Base-by-base conservation (phyloP, 129 eudicot genomes). In the Flaveria linearis region DNA sequence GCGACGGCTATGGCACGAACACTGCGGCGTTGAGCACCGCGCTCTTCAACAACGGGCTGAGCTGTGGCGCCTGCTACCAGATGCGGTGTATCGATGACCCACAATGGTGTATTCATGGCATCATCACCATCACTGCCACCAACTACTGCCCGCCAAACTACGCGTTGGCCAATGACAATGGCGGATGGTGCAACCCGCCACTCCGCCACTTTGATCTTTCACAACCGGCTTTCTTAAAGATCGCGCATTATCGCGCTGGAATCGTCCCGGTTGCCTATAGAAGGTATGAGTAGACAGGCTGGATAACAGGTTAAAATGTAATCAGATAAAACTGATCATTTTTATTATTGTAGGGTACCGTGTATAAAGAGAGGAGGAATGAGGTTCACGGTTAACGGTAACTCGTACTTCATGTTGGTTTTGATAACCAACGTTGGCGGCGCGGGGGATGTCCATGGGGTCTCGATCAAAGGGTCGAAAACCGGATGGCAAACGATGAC, bases 121-220 rank as follows among this genome's bases (percentile, higher is more conserved):
- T 80, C 58, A 86, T 86, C 63, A 86, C 85, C 61, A 78, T 87
- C 85, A 89, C 91, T 3, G 96, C 96, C 77, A 87, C 96, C 78
- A 87, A 89, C 80, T 89, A 84, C 66, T 89, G 94, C 80, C 94
- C 94, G 2, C 96, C 96, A 2, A 89, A 89, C 66, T 82, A 89
- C 43, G 96, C 89, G 0, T 74, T 89, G 7, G 78, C 96, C 22
- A 87, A 79, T 61, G 87, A 89, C 76, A 83, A 89, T 39, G 96
- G 96, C 3, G 96, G 96, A 1, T 89, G 96, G 94, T 88, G 94
- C 81, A 88, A 86, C 80, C 94, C 90, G 4, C 94, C 94, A 9
- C 88, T 85, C 46, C 84, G 82, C 22, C 96, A 87, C 76, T 89
- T 89, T 64, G 92, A 89, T 74, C 60, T 89, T 2, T 86, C 92